phyloP scores from a whole-genome alignment of 2,329 filamentous ascomycete genomes.

The Fusarium globosum region DNA sequence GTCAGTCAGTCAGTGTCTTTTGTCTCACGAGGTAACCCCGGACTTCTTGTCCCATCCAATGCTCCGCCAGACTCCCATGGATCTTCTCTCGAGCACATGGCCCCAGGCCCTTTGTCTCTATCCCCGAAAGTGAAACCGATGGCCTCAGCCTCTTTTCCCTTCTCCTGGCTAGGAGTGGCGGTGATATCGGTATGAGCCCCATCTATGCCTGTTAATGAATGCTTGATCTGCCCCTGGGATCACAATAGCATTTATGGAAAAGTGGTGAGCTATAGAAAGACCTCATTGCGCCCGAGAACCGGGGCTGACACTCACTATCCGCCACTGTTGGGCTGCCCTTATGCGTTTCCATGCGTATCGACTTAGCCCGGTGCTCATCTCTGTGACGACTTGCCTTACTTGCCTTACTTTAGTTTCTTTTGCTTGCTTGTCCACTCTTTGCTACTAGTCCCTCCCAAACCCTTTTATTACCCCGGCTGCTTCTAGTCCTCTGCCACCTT shows the following conservation, averaged over 20 bases:
- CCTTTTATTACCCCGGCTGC: constrained; percentile 25
- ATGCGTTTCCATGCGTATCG: constrained; percentile 30
- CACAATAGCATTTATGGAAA: neutral
- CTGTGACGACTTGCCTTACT: constrained; percentile 9
- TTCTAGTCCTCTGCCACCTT: constrained; percentile 25
- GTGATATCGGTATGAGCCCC: constrained; percentile 18
- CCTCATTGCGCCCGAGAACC: constrained; percentile 26
- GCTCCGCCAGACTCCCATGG: constrained; percentile 13
- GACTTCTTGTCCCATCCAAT: constrained; percentile 21
- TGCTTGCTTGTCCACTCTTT: constrained; percentile 11
- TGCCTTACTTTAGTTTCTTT: constrained; percentile 12
- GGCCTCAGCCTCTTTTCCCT: constrained; percentile 16
- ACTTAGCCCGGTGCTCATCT: constrained; percentile 31
- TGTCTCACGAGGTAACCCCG: constrained; percentile 4
- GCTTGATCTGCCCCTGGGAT: constrained; percentile 33
- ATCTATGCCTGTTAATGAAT: constrained; percentile 21
- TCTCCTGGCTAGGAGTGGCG: constrained; percentile 11
- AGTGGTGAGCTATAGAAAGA: constrained; percentile 36
- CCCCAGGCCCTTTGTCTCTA: neutral
- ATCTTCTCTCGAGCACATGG: constrained; percentile 8
- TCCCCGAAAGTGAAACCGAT: constrained; percentile 10
- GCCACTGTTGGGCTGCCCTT: constrained; percentile 27
- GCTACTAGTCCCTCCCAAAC: constrained; percentile 1
- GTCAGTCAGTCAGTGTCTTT: neutral
- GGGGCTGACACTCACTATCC: constrained; percentile 30